A percentile compares a stretch with the other conserved stretches of the same genome.
Evolutionary conservation across 2,329 filamentous ascomycete genomes (phyloP).

Genomic region (Neofusicoccum sp.): DNA sequence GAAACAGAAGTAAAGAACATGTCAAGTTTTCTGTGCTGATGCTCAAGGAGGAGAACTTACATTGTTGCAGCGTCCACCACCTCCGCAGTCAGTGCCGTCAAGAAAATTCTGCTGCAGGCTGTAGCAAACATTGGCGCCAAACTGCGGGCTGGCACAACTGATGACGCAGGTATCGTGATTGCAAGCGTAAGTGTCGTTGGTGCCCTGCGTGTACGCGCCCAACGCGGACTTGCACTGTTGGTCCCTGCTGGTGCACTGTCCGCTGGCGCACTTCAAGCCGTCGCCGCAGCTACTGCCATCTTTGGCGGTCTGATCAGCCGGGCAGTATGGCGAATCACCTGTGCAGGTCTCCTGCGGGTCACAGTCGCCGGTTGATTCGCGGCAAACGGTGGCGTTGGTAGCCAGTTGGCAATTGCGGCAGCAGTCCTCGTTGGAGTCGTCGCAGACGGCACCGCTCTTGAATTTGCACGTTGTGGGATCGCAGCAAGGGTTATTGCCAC

Average conservation of each 20-base stretch:
- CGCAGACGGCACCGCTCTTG: constrained; percentile 70
- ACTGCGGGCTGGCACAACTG: constrained; percentile 69
- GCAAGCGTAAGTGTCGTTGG: constrained; percentile 76
- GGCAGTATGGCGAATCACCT: constrained; percentile 71
- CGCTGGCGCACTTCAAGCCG: constrained; percentile 77
- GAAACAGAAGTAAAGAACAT: background rate
- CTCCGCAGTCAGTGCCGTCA: constrained; percentile 82
- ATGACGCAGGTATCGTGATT: constrained; percentile 67
- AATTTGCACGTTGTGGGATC: constrained; percentile 85
- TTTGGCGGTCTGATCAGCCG: constrained; percentile 64
- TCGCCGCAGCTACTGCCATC: constrained; percentile 73
- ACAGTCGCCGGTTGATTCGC: constrained; percentile 73
- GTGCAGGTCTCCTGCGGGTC: constrained; percentile 83
- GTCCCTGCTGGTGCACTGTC: constrained; percentile 91
- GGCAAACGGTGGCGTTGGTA: constrained; percentile 70
- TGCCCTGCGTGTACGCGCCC: constrained; percentile 63
- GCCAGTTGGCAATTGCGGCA: constrained; percentile 71
- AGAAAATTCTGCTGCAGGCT: constrained; percentile 86
- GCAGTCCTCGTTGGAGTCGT: constrained; percentile 82
- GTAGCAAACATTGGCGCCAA: constrained; percentile 66
- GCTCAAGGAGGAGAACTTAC: constrained; percentile 37
- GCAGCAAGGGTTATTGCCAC: constrained; percentile 77
- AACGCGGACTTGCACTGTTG: constrained; percentile 84
- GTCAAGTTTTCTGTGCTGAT: background rate
- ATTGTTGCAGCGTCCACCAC: constrained; percentile 75